phyloP scores from a whole-genome alignment of 495 filamentous ascomycete genomes.

The Hyphodiscus hymeniophilus region DNA sequence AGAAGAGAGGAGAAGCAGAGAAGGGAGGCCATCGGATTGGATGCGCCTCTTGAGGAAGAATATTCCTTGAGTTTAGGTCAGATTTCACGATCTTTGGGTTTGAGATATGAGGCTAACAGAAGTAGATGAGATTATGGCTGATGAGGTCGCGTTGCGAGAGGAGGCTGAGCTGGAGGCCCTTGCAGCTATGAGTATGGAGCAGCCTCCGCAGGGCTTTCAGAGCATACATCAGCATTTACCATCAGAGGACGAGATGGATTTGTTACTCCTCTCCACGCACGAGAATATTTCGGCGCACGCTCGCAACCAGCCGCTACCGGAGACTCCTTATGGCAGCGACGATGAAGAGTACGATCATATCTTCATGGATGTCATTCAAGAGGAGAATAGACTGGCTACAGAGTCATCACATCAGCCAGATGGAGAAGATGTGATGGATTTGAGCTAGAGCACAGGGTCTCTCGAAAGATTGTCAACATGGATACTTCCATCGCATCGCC shows the following conservation, averaged over 20 bases:
- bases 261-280: not conserved
- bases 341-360: conserved; percentile 50
- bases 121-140: conserved; percentile 28
- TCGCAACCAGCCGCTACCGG: not conserved
- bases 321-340: conserved; percentile 22
- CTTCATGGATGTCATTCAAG: conserved; percentile 43
- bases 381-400: conserved; percentile 24
- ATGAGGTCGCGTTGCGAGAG: conserved; percentile 44
- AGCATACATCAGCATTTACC: not conserved
- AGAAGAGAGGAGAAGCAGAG: conserved; percentile 6
- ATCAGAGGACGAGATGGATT: not conserved
- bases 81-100: not conserved
- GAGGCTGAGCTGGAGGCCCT: conserved; percentile 48
- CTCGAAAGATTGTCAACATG: no score
- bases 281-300: not conserved
- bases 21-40: conserved; percentile 14
- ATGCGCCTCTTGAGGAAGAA: conserved; percentile 33
- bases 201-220: not conserved
- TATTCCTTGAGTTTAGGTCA: conserved; percentile 24
- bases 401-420: conserved; percentile 4
- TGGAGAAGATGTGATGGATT: conserved; percentile 22
- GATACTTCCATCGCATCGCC: no score
- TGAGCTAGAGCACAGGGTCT: conserved; percentile 9
- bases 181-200: conserved; percentile 13
- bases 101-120: not conserved